Evolutionary conservation across 1,284 basidiomycete genomes (phyloP).

Genomic region (Athelia psychrophila): DNA sequence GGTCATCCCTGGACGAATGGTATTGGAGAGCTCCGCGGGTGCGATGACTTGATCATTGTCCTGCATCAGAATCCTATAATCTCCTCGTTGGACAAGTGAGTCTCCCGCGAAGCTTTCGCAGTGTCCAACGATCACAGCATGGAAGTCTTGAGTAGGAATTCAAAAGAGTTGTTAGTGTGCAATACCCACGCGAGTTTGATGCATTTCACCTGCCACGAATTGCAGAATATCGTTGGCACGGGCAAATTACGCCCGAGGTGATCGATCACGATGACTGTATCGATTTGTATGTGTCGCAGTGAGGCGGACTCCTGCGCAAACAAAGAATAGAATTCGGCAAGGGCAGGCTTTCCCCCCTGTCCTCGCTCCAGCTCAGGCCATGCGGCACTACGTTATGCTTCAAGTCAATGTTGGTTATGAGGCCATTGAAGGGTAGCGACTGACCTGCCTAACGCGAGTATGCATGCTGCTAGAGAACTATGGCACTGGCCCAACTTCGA

Average conservation of each 20-base stretch:
- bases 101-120: neutral
- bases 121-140: neutral
- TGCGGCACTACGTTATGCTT: neutral
- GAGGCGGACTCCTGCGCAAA: neutral
- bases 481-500: neutral
- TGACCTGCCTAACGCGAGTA: neutral
- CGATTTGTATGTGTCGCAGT: neutral
- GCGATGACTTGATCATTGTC: neutral
- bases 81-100: neutral
- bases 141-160: too few species aligned
- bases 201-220: neutral
- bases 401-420: too few species aligned
- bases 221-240: neutral
- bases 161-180: neutral
- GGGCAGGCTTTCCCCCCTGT: neutral
- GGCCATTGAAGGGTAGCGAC: neutral
- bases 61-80: neutral
- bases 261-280: neutral
- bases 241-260: neutral
- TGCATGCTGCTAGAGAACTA: neutral
- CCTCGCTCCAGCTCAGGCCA: neutral
- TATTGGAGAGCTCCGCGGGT: neutral
- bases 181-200: neutral
- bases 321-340: neutral
- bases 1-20: neutral